Conservation (phyloP, 2,329 filamentous ascomycete genomes). For the Xylogone sp. region DNA sequence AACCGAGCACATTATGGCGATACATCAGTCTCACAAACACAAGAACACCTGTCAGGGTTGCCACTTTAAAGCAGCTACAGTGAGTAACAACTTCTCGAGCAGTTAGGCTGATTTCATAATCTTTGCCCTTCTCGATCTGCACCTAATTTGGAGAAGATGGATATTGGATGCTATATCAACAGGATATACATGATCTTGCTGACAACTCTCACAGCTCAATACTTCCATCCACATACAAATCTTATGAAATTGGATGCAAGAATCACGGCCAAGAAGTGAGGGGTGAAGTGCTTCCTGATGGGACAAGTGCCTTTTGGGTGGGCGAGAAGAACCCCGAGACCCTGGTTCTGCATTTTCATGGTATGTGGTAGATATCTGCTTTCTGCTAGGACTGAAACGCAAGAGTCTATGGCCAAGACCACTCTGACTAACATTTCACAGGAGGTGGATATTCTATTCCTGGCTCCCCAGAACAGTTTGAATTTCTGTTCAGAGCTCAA, state of each 20-base stretch:
- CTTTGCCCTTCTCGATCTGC: background rate
- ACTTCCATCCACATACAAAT: constrained; percentile 14
- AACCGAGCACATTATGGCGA: constrained; percentile 11
- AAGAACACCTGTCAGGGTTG: constrained; percentile 10
- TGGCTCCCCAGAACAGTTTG: constrained; percentile 40
- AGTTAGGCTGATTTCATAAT: no score
- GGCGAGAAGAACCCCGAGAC: constrained; percentile 35
- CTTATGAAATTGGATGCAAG: constrained; percentile 21
- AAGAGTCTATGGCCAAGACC: background rate
- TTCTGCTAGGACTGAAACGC: background rate
- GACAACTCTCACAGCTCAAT: constrained; percentile 13
- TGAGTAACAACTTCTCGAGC: constrained; percentile 6
- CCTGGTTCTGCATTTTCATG: constrained; percentile 43
- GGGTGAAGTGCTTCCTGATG: constrained; percentile 27
- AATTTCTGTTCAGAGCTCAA: constrained; percentile 28
- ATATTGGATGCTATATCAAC: no score
- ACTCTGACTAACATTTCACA: constrained; percentile 20
- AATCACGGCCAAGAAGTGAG: constrained; percentile 12
- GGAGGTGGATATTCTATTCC: constrained; percentile 54
- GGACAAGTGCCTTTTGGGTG: constrained; percentile 43
- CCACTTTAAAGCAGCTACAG: constrained; percentile 17
- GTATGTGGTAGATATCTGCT: constrained; percentile 15
- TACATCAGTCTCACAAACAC: constrained; percentile 16
- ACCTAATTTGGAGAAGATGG: background rate
- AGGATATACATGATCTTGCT: background rate